Evolutionary conservation across 495 filamentous ascomycete genomes (phyloP).

Genomic region (Podospora comata): DNA sequence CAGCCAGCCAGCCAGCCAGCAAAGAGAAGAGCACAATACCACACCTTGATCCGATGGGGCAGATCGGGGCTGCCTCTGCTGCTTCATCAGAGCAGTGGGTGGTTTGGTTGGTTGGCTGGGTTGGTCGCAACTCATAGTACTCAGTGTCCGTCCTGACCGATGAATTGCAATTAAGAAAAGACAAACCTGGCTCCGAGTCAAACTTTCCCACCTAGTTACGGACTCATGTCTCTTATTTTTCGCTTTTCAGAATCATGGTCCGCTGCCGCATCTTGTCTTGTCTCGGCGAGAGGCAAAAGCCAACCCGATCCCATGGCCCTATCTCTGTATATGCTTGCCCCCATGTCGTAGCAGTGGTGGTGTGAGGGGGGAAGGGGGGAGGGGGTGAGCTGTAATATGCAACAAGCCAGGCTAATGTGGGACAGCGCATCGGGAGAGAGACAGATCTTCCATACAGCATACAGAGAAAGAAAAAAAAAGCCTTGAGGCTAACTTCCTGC

Average conservation of each 20-base stretch:
- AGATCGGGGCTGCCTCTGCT: constrained; percentile 7
- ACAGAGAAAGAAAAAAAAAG: background rate
- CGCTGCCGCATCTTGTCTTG: too few species aligned
- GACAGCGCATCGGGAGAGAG: constrained; percentile 23
- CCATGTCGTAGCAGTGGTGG: background rate
- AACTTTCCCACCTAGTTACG: background rate
- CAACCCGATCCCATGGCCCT: constrained; percentile 4
- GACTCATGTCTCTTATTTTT: background rate
- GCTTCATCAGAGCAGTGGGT: constrained; percentile 18
- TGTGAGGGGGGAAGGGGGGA: background rate
- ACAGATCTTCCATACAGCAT: constrained; percentile 23
- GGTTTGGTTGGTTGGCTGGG: background rate
- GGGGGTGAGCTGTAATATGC: background rate
- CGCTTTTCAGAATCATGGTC: background rate
- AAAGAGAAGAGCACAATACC: constrained; percentile 8
- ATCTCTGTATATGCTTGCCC: background rate
- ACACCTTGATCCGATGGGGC: constrained; percentile 2
- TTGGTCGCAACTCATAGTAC: too few species aligned
- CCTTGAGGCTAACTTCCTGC: constrained; percentile 13
- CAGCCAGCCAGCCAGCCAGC: too few species aligned
- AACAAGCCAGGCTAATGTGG: constrained; percentile 20
- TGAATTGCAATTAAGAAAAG: background rate
- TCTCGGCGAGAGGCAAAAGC: background rate
- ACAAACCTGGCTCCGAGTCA: background rate
- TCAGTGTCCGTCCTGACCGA: too few species aligned